Evolutionary conservation across 371 early-diverging fungal species (phyloP).

Genomic region (Mucor piriformis): DNA sequence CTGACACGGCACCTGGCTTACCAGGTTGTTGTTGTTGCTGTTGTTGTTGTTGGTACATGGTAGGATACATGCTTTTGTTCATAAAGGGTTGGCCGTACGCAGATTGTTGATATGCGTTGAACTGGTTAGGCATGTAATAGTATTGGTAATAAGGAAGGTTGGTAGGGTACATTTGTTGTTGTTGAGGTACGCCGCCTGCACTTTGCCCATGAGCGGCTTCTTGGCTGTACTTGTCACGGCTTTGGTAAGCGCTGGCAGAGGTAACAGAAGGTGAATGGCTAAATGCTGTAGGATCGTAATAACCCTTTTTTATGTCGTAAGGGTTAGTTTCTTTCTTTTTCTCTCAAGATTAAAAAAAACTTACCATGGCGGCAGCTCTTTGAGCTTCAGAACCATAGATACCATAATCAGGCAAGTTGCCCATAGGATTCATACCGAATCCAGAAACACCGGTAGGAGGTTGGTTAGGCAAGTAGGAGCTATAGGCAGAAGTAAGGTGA

Average conservation of each 20-base stretch:
- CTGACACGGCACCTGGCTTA: slow-evolving; percentile 21
- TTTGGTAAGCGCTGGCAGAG: slow-evolving; percentile 43
- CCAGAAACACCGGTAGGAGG: slow-evolving; percentile 61
- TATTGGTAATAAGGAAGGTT: slow-evolving; percentile 71
- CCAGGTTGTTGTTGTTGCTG: slow-evolving; percentile 20
- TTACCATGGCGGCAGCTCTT: slow-evolving; percentile 54
- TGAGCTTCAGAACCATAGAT: slow-evolving; percentile 52
- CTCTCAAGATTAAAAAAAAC: slow-evolving; percentile 14
- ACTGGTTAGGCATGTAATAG: slow-evolving; percentile 78
- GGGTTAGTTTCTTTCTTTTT: background rate
- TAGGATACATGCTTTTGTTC: slow-evolving; percentile 84
- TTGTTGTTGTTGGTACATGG: slow-evolving; percentile 58
- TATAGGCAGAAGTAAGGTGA: slow-evolving; percentile 60
- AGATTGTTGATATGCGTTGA: slow-evolving; percentile 68
- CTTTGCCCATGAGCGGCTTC: slow-evolving; percentile 24
- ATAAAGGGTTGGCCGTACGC: slow-evolving; percentile 84
- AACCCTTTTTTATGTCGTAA: slow-evolving; percentile 35
- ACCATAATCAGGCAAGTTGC: slow-evolving; percentile 59
- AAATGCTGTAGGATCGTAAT: slow-evolving; percentile 60
- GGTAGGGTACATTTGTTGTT: slow-evolving; percentile 44
- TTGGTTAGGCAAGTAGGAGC: slow-evolving; percentile 60
- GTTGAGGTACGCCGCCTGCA: slow-evolving; percentile 24
- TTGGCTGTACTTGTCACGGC: slow-evolving; percentile 38
- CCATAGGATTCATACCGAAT: slow-evolving; percentile 76
- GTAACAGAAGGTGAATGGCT: slow-evolving; percentile 46